phyloP scores from a whole-genome alignment of 2,329 filamentous ascomycete genomes.

The Aureobasidium sp. region DNA sequence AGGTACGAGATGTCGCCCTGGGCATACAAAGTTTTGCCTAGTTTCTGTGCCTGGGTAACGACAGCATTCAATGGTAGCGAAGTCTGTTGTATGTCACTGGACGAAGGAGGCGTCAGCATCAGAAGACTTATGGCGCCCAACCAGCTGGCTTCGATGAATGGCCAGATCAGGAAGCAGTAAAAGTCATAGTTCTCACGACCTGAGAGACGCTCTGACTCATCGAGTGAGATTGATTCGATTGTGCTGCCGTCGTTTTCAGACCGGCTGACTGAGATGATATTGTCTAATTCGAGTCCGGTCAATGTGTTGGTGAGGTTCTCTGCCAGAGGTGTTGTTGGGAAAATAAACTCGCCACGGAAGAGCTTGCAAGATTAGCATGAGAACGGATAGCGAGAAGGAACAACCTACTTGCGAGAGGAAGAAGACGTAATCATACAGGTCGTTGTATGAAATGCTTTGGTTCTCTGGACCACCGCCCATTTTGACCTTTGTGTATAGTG shows the following conservation, averaged over 20 bases:
- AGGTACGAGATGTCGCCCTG: slow-evolving; percentile 97
- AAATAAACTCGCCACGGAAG: slow-evolving; percentile 96
- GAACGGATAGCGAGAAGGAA: neutral
- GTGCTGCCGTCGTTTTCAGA: slow-evolving; percentile 40
- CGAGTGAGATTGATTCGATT: slow-evolving; percentile 65
- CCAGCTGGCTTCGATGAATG: slow-evolving; percentile 93
- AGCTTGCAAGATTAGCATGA: slow-evolving; percentile 44
- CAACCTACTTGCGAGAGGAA: slow-evolving; percentile 65
- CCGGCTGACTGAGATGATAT: slow-evolving; percentile 63
- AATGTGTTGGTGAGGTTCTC: slow-evolving; percentile 77
- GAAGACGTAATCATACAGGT: slow-evolving; percentile 69
- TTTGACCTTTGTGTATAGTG: slow-evolving; percentile 87
- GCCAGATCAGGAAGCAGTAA: slow-evolving; percentile 98
- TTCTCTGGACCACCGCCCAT: slow-evolving; percentile 75
- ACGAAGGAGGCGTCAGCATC: slow-evolving; percentile 69
- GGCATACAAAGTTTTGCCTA: slow-evolving; percentile 95
- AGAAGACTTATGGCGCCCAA: slow-evolving; percentile 81
- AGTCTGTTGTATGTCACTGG: slow-evolving; percentile 10
- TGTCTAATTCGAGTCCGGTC: slow-evolving; percentile 66
- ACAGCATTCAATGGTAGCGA: slow-evolving; percentile 76
- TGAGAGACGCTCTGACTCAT: slow-evolving; percentile 64
- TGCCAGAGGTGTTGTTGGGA: slow-evolving; percentile 75
- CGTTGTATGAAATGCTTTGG: slow-evolving; percentile 69
- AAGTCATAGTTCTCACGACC: slow-evolving; percentile 96
- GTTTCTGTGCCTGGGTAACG: slow-evolving; percentile 66